Conservation (phyloP, 352 stramenopile genomes). For the Chrysophaeum taylorii region DNA sequence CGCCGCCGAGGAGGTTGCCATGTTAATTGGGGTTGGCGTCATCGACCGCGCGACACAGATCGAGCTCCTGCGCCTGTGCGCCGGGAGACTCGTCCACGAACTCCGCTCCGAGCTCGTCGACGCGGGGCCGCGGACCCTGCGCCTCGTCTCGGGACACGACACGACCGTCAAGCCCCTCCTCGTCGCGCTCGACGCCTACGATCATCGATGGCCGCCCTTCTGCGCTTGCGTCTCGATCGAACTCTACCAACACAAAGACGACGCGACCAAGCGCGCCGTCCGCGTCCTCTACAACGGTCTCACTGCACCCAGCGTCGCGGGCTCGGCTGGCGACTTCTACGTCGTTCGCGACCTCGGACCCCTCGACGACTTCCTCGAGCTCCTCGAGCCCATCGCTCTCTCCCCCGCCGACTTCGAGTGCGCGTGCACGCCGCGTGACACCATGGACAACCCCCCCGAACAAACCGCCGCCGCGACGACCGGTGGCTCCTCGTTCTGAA, state of each 20-base stretch:
- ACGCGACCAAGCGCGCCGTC: not conserved
- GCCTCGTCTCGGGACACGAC: slow-evolving; percentile 12
- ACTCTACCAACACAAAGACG: not conserved
- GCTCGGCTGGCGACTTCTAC: not conserved
- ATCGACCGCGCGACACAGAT: not conserved
- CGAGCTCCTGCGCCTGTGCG: not conserved
- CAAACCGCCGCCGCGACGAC: too few species aligned
- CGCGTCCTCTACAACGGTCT: slow-evolving; percentile 11
- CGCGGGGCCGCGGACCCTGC: not conserved
- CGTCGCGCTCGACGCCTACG: slow-evolving; percentile 8
- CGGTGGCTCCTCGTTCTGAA: too few species aligned
- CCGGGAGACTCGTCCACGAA: not conserved
- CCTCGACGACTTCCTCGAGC: not conserved
- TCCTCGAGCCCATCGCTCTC: not conserved
- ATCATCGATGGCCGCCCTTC: slow-evolving; percentile 14
- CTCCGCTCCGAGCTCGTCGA: not conserved
- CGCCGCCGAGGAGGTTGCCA: slow-evolving; percentile 6
- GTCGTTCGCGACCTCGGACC: not conserved
- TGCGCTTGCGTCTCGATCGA: slow-evolving; percentile 12
- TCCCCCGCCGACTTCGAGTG: too few species aligned
- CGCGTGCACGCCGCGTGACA: too few species aligned
- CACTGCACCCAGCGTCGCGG: not conserved
- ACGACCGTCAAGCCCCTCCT: slow-evolving; percentile 15
- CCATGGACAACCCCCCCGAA: too few species aligned
- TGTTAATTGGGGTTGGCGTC: not conserved